Evolutionary conservation across 176 grass and related monocot genomes (phyloP), one percentile per base, ranked within the genome.

Genomic region (Aechmea fasciata): DNA sequence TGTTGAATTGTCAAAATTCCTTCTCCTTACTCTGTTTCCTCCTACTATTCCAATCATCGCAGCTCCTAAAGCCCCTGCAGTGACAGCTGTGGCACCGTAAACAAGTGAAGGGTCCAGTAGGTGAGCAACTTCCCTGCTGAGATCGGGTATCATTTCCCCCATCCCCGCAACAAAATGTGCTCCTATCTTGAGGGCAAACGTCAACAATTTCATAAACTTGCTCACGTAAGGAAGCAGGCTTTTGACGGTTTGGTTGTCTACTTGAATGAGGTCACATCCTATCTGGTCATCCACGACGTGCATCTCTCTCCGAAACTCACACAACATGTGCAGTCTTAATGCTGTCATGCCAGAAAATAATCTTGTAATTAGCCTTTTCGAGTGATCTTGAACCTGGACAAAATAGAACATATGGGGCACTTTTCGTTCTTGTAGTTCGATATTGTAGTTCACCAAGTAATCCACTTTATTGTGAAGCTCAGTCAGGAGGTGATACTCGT

Each of bases 71-170:
- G 78, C 86, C n/a, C 88, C 86, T 55, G 88, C 65, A 0, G 93
- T 84, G 1, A 78, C 74, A 15, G 85, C 79, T 13, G 91, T 64
- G 3, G 67, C 57, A 48, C 81, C 79, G n/a, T 83, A 83, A 65
- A 80, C 64, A 41, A 72, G 54, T 2, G 87, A 85, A 25, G 93
- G 87, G 67, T 87, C 89, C 0, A 97, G 71, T 55, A 97, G 54
- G 71, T 80, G 86, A 14, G 83, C 83, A 19, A 90, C 77, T 73
- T 92, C 89, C 71, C 59, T 85, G 49, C 76, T 85, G 66, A 97
- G 78, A 75, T 92, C 93, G 72, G 93, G 93, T 74, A 97, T 89
- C 93, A 97, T 92, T 52, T 90, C 85, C 28, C 93, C 93, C 86
- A 90, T 92, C 13, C 93, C 93, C 0, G 87, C 81, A 0, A 85